Evolutionary conservation across 495 filamentous ascomycete genomes (phyloP), one percentile per base, ranked within the genome.

Genomic region (Tuber microsphaerosporum): DNA sequence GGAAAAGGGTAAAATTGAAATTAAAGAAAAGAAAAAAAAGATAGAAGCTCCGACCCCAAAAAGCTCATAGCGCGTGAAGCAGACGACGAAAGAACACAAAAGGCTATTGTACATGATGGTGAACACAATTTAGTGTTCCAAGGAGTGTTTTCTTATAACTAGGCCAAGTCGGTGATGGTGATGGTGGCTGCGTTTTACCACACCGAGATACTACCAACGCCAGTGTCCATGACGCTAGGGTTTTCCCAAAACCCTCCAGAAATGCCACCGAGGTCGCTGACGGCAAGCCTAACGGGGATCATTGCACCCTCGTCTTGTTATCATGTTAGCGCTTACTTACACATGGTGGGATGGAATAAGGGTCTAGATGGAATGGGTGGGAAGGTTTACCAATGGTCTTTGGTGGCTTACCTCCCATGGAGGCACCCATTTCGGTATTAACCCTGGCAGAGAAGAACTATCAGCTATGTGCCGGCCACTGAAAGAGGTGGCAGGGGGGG

Each of bases 201-300:
- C n/a, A 45, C 71, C 9, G 70, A 41, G 14, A 70, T 45, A 42
- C n/a, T 26, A 12, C 73, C 76, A 69, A 65, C 43, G 2, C 76
- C 76, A 1, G 44, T 77, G 17, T 72, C 73, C 22, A 16, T 17
- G n/a, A 72, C 16, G 26, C 43, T 69, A 6, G 43, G 22, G 42
- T 78, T 78, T 71, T 73, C 74, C 70, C 74, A 77, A 39, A 75
- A 77, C 8, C 69, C 61, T 22, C 75, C 76, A 16, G 76, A 76
- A 42, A 78, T 44, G 6, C 71, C 74, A 14, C 39, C 19, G 3
- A 76, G 73, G 48, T 76, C 74, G 20, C 26, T 65, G 44, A 76
- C 7, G 17, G 76, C 74, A 34, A 76, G 41, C 42, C 48, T 78
- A 48, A 69, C 61, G 31, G 71, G 76, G 46, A 78, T 78, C 16